These are phyloP conservation scores for Haberlea rhodopensis DNA, from an alignment of 257 asterid species.

Conservation along the genomic window DNA sequence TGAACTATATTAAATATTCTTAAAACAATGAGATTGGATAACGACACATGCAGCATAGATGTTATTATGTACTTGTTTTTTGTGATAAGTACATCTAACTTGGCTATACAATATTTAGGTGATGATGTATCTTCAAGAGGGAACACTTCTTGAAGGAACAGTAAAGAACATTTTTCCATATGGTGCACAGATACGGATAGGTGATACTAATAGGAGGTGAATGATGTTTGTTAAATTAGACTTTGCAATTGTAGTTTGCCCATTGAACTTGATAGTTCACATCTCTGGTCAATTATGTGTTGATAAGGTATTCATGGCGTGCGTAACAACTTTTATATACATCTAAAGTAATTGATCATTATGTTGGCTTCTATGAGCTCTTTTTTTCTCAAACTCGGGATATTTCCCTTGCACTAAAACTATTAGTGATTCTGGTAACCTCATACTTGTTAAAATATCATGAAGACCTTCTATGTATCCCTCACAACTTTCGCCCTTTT, in stretches of 20 bases:
- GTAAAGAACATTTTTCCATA: conserved; percentile 73
- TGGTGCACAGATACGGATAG: conserved; percentile 91
- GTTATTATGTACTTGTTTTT: background rate
- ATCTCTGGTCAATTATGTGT: background rate
- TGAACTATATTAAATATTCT: too few relatives aligned
- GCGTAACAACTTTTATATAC: background rate
- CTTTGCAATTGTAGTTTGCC: conserved; percentile 5
- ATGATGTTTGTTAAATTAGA: conserved; percentile 2
- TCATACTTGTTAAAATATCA: too few relatives aligned
- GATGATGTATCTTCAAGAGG: conserved; percentile 66
- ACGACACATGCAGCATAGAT: too few relatives aligned
- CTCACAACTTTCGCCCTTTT: background rate
- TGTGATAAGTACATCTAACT: conserved; percentile 18
- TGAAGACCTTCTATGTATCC: background rate
- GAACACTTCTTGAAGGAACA: conserved; percentile 85
- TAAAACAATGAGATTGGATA: background rate
- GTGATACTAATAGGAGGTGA: conserved; percentile 86
- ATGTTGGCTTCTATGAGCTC: background rate
- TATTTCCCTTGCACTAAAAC: too few relatives aligned
- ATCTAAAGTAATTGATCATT: background rate
- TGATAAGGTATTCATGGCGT: background rate
- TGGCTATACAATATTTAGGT: conserved; percentile 41
- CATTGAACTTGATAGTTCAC: conserved; percentile 5
- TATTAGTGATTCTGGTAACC: too few relatives aligned
- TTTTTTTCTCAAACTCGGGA: background rate